A percentile compares a stretch with the other conserved stretches of the same genome.
These are phyloP conservation scores for Trypanosoma mega DNA, from an alignment of 208 protist species.

Conservation along the genomic window DNA sequence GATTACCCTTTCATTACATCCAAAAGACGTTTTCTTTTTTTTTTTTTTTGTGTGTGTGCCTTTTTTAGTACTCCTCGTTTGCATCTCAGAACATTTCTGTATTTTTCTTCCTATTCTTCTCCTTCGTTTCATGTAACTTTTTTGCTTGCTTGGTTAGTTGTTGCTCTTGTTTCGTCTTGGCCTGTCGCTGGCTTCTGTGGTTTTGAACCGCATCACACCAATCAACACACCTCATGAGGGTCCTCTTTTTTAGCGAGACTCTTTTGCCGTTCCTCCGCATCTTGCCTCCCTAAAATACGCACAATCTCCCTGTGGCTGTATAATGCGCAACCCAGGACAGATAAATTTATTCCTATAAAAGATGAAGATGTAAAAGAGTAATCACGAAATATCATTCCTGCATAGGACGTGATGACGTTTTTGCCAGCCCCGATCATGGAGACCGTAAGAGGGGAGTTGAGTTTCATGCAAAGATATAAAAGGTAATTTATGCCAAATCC, in stretches of 20 bases:
- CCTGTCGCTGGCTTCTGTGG: too few species aligned
- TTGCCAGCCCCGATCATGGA: constrained; percentile 67
- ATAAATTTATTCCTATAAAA: constrained; percentile 43
- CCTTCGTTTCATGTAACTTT: too few species aligned
- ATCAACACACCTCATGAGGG: background rate
- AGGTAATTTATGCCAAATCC: constrained; percentile 73
- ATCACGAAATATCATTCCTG: constrained; percentile 56
- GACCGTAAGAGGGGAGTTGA: constrained; percentile 80
- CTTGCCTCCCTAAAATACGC: background rate
- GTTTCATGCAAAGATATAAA: constrained; percentile 69
- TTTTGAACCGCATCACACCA: too few species aligned
- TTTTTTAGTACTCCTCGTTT: too few species aligned
- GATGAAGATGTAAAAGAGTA: constrained; percentile 35
- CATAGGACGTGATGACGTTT: constrained; percentile 51
- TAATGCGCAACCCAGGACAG: constrained; percentile 38
- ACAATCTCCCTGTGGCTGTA: constrained; percentile 28
- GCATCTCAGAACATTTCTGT: too few species aligned
- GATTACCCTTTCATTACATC: too few species aligned
- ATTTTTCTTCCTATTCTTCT: too few species aligned
- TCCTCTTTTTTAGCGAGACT: background rate
- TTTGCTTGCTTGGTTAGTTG: too few species aligned
- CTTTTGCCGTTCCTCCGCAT: background rate
- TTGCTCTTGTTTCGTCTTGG: too few species aligned
- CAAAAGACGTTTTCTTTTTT: too few species aligned
- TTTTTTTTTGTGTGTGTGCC: too few species aligned